phyloP scores from a whole-genome alignment of 1,284 basidiomycete genomes.

The Ganoderma boninense region DNA sequence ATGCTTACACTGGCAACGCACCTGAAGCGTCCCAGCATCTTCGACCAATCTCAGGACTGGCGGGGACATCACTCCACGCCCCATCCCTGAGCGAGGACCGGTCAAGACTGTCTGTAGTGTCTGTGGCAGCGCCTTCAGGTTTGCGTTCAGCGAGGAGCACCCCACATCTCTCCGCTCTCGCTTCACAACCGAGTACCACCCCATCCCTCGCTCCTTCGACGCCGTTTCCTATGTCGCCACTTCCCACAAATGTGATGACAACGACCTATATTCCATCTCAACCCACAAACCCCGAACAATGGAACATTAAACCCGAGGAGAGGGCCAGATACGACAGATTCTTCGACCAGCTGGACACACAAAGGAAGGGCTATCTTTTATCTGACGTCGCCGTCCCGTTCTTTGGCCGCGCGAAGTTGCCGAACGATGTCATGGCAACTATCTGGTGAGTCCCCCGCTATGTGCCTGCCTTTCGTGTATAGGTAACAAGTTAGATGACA shows the following conservation, averaged over 20 bases:
- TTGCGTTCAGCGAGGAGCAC: slow-evolving; percentile 28
- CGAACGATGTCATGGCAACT: slow-evolving; percentile 85
- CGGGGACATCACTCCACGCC: slow-evolving; percentile 8
- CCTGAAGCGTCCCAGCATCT: slow-evolving; percentile 7
- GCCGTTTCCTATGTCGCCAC: slow-evolving; percentile 25
- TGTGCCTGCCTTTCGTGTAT: neutral
- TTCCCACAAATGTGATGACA: slow-evolving; percentile 3
- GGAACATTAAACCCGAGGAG: slow-evolving; percentile 87
- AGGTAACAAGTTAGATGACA: slow-evolving; percentile 42
- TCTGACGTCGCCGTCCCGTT: slow-evolving; percentile 96
- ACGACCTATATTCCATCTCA: slow-evolving; percentile 18
- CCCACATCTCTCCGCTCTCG: slow-evolving; percentile 13
- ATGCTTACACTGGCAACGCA: slow-evolving; percentile 23
- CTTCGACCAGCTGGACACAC: slow-evolving; percentile 86
- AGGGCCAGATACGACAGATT: slow-evolving; percentile 84
- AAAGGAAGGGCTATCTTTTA: slow-evolving; percentile 84
- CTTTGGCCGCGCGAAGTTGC: slow-evolving; percentile 91
- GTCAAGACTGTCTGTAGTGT: neutral
- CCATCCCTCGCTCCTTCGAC: slow-evolving; percentile 14
- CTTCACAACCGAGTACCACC: slow-evolving; percentile 3
- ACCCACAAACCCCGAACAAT: slow-evolving; percentile 43
- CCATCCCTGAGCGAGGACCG: slow-evolving; percentile 13
- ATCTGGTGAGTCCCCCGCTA: slow-evolving; percentile 76
- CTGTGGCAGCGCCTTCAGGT: slow-evolving; percentile 8
- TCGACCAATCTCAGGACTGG: neutral